Evolutionary conservation across 2,329 filamentous ascomycete genomes (phyloP).

Genomic region (Kalaharituber pfeilii): DNA sequence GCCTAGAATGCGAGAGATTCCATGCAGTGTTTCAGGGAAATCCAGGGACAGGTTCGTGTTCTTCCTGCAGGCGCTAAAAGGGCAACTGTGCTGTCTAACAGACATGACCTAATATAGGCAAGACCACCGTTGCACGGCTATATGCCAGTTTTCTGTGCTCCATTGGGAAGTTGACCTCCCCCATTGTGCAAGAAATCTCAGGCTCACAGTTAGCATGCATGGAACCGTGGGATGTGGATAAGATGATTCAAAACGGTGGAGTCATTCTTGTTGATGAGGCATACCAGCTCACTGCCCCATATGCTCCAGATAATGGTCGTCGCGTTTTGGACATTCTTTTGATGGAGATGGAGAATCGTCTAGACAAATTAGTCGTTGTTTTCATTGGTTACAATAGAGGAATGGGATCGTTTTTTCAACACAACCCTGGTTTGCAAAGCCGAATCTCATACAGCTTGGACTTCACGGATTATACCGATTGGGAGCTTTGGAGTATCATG

Average conservation of each 20-base stretch:
- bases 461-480: slow-evolving; percentile 52
- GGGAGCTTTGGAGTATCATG: slow-evolving; percentile 46
- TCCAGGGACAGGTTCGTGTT: slow-evolving; percentile 58
- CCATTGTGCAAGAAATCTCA: slow-evolving; percentile 46
- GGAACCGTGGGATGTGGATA: slow-evolving; percentile 24
- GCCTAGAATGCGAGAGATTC: slow-evolving; percentile 42
- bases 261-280: slow-evolving; percentile 63
- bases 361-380: slow-evolving; percentile 52
- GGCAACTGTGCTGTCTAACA: neutral
- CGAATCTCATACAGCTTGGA: slow-evolving; percentile 48
- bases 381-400: slow-evolving; percentile 54
- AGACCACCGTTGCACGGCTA: slow-evolving; percentile 57
- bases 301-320: slow-evolving; percentile 36
- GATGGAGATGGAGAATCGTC: slow-evolving; percentile 53
- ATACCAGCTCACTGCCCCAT: slow-evolving; percentile 49
- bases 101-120: too few species aligned
- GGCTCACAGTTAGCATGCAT: slow-evolving; percentile 48
- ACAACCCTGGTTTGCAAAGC: slow-evolving; percentile 53
- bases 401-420: slow-evolving; percentile 60
- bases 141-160: slow-evolving; percentile 48
- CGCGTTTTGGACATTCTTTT: slow-evolving; percentile 54
- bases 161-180: slow-evolving; percentile 44
- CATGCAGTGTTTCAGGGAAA: slow-evolving; percentile 50
- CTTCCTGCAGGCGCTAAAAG: too few species aligned
- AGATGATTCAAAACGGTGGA: slow-evolving; percentile 45